phyloP scores from a whole-genome alignment of 2,329 filamentous ascomycete species.

The Niveomyces coronatus region DNA sequence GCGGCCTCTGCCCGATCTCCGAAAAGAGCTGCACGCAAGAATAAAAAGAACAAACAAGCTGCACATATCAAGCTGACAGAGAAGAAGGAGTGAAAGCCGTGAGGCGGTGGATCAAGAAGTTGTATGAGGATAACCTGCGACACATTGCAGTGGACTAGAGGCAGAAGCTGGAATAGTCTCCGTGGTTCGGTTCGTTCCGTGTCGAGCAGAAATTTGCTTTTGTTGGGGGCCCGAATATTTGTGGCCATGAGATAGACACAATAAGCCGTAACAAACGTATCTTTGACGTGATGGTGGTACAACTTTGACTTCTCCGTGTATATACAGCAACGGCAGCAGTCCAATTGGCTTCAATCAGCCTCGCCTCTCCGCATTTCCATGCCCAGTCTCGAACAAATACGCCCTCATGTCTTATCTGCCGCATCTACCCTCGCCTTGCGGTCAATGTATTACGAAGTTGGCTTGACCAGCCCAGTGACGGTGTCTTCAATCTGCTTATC shows the following conservation, averaged over 20 bases:
- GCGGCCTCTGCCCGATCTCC: not conserved
- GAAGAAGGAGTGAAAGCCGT: constrained; percentile 3
- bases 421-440: too few relatives aligned
- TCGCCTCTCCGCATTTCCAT: too few relatives aligned
- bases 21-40: constrained; percentile 3
- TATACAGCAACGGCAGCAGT: constrained; percentile 7
- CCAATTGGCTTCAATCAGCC: too few relatives aligned
- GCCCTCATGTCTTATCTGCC: not conserved
- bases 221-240: not conserved
- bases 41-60: constrained; percentile 7
- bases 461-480: constrained; percentile 44
- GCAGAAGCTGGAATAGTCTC: too few relatives aligned
- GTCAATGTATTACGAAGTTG: too few relatives aligned
- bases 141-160: too few relatives aligned
- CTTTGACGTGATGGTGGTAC: constrained; percentile 9
- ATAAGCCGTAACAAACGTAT: not conserved
- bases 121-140: too few relatives aligned
- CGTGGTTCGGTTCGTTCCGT: too few relatives aligned
- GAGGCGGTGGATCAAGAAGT: too few relatives aligned
- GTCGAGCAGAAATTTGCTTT: too few relatives aligned
- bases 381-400: too few relatives aligned
- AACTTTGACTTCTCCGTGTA: constrained; percentile 8
- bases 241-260: not conserved
- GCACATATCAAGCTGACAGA: not conserved
- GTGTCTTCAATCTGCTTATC: constrained; percentile 53